Base-by-base conservation (phyloP, 2,329 filamentous ascomycete genomes). In the Chrysosphaeria jannelii region DNA sequence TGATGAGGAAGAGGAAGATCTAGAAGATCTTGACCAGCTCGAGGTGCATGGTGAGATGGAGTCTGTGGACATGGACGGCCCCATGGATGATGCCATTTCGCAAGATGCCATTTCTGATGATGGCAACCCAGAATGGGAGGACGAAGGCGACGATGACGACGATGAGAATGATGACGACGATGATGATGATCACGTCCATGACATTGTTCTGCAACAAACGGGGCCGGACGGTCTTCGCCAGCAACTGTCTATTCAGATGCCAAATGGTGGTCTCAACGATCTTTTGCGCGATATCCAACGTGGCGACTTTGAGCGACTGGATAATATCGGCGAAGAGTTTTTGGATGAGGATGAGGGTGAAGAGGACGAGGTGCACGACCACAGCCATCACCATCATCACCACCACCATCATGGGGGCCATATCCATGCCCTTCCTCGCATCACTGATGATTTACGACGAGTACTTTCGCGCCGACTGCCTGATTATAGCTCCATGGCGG, bases 41-140 rank as follows among this genome's bases (percentile, higher is more conserved):
- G n/a, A n/a, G n/a, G n/a, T n/a, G n/a, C n/a, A n/a, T n/a, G 16
- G 16, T 18, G 16, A 18, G 16, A 18, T 18, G 16, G 16, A 7
- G n/a, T 53, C 52, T 10, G 51, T 59, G 22, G 57, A 27, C 14
- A 48, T 55, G 26, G 53, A 57, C 20, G 53, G 55, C 13, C n/a
- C n/a, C n/a, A 38, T 49, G 6, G 44, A 49, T 23, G 45, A 49
- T 10, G 48, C 37, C 13, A 49, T 56, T 20, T 50, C 68, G 34
- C 62, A 67, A 27, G 64, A 70, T 31, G 46, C 51, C 10, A 44
- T 58, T 20, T 57, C 59, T 7, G 60, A 62, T 15, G 62, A 65
- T 24, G 58, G 53, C 3, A 51, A 51, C 16, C 57, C 55, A 5
- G 59, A 50, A 10, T 66, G 61, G 57, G 59, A 65, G 36, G 64